Base-by-base conservation (phyloP, 129 eudicot species). In the Flaveria linearis region DNA sequence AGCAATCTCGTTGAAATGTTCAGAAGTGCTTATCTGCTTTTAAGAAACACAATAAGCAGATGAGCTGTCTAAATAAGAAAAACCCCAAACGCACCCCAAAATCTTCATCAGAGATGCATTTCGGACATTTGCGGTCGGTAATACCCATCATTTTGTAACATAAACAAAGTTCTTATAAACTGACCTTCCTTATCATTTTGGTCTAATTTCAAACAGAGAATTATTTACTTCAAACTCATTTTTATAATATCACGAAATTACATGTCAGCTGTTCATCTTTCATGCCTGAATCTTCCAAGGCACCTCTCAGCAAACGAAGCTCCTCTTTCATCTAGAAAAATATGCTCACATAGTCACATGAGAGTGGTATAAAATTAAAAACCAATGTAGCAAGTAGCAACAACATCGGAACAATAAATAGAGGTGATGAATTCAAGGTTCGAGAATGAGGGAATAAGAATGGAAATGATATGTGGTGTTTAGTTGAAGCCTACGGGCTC, bases 321-420 rank as follows among this genome's bases (percentile, higher is more conserved):
- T 95, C 99, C 83, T 86, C 83, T 73, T 87, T 85, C 88, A 95
- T 83, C 99, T 95, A 91, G 36, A 61, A 75, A 69, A 41, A 25
- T 39, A 55, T 42, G 55, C 14, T 30, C 36, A 30, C 36, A 30
- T 4, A 30, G 36, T 30, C 36, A 30, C 36, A 30, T 30, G 36
- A 30, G 5, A 30, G 36, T 30, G 36, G 36, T 30, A 30, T 30
- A 30, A 30, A 3, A 30, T 4, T 4, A 30, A 30, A 30, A 30
- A 30, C 36, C 36, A 30, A 30, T 30, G 36, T 30, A 30, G 36
- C 36, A 30, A 30, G 36, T 30, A 30, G 5, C 36, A 30, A 30
- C 36, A 30, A 30, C 36, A 30, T 3, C 36, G 36, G 36, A 30
- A 5, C 36, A 30, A 30, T 30, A 30, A 4, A 30, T 10, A 64